Evolutionary conservation across 2,329 filamentous ascomycete genomes (phyloP).

Genomic region (Trichoderma koningii): DNA sequence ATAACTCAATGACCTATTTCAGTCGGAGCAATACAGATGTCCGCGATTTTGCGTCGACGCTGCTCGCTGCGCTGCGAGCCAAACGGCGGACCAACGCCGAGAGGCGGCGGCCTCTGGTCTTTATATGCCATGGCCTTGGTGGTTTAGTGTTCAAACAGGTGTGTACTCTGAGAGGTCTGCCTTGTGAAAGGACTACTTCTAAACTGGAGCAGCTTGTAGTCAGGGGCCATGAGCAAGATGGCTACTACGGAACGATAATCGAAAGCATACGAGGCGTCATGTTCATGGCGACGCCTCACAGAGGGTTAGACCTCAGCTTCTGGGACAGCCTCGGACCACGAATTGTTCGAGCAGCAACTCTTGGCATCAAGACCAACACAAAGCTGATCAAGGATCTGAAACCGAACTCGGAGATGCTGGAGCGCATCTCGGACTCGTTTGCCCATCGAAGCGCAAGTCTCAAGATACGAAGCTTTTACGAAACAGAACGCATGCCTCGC

Average conservation of each 20-base stretch:
- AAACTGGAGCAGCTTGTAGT: not conserved
- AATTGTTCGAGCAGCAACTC: not conserved
- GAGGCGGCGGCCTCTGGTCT: not conserved
- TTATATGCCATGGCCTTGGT: not conserved
- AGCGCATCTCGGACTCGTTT: not conserved
- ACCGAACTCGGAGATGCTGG: not conserved
- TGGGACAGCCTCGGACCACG: not conserved
- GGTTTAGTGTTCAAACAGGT: not conserved
- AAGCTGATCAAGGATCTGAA: not conserved
- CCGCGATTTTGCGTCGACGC: not conserved
- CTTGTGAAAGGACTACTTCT: not conserved
- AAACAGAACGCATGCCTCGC: not conserved
- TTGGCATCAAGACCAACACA: not conserved
- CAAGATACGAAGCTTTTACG: not conserved
- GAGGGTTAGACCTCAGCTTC: not conserved
- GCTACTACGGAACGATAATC: not conserved
- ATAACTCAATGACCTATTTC: not conserved
- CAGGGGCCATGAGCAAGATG: not conserved
- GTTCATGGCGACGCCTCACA: not conserved
- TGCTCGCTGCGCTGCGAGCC: not conserved
- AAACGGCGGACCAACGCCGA: not conserved
- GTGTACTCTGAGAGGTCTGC: not conserved
- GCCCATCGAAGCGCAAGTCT: not conserved
- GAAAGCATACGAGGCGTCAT: not conserved
- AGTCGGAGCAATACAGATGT: not conserved